Evolutionary conservation across 345 rosid genomes (phyloP), one percentile per base, ranked within the genome.

Genomic region (Passiflora organensis): DNA sequence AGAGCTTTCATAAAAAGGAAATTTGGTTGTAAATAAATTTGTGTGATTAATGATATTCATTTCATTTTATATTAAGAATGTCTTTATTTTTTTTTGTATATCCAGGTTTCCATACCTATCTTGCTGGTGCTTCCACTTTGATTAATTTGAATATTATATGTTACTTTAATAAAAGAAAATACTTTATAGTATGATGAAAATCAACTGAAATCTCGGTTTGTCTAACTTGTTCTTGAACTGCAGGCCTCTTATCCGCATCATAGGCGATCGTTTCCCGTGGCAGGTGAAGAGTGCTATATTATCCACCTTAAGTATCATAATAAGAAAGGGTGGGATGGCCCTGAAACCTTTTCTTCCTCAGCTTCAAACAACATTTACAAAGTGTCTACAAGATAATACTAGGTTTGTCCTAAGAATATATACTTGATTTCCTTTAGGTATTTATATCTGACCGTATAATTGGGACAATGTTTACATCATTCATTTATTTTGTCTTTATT

Each of bases 191-290:
- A 28, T 28, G 34, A 28, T 28, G 34, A 28, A 28, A 28, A 38
- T 10, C 23, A 24, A 47, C 52, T 1, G 22, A 21, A 39, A 17
- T 20, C 32, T 2, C 10, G 2, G 56, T 5, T 1, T 43, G 56
- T 59, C 17, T 58, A 13, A 20, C 42, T 36, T 65, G 53, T 38
- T 53, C 2, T 61, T 48, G 65, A 58, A 28, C 58, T 73, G 69
- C 94, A 89, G 97, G 84, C 99, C 99, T 42, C 96, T 93, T 53
- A 93, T 89, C 63, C 84, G 95, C 51, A 89, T 93, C 64, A 80
- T 93, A 64, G 97, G 99, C 59, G 97, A 93, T 56, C 85, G 95
- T 32, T 93, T 93, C 72, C 96, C 99, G 43, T 93, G 99, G 99
- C 99, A 89, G 76, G 97, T 93, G 68, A 93, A 93, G 78, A 84